A percentile compares a stretch with the other conserved stretches of the same genome.
phyloP scores from a whole-genome alignment of 2,329 filamentous ascomycete species.

The Thelonectria discophora region DNA sequence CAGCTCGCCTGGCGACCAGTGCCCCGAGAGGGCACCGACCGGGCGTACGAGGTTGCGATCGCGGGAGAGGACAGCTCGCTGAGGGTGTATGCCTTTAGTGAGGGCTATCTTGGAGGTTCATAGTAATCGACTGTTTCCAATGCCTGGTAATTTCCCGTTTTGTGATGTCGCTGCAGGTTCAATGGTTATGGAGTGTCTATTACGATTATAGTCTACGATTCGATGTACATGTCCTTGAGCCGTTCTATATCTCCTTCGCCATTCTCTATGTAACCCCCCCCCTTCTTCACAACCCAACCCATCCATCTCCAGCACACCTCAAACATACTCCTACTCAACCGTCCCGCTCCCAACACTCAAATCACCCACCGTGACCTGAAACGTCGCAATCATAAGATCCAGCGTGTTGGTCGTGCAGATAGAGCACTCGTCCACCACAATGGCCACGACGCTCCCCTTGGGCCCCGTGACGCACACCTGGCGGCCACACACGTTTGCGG shows the following conservation, averaged over 20 bases:
- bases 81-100: conserved; percentile 61
- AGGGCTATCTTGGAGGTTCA: conserved; percentile 37
- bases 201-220: no score
- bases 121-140: conserved; percentile 25
- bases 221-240: no score
- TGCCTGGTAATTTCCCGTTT: no score
- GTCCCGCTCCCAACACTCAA: no score
- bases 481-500: neutral
- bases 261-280: no score
- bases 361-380: no score
- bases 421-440: neutral
- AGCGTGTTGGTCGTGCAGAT: neutral
- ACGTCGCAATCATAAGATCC: neutral
- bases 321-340: no score
- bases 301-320: no score
- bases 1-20: conserved; percentile 75
- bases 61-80: conserved; percentile 70
- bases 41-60: conserved; percentile 56
- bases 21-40: conserved; percentile 39
- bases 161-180: no score
- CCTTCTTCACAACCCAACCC: no score
- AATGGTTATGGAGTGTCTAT: no score
- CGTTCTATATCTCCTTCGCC: no score
- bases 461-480: neutral
- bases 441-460: neutral